Evolutionary conservation across 2,329 filamentous ascomycete genomes (phyloP), one percentile per base, ranked within the genome.

Genomic region (Aureobasidium sp.): DNA sequence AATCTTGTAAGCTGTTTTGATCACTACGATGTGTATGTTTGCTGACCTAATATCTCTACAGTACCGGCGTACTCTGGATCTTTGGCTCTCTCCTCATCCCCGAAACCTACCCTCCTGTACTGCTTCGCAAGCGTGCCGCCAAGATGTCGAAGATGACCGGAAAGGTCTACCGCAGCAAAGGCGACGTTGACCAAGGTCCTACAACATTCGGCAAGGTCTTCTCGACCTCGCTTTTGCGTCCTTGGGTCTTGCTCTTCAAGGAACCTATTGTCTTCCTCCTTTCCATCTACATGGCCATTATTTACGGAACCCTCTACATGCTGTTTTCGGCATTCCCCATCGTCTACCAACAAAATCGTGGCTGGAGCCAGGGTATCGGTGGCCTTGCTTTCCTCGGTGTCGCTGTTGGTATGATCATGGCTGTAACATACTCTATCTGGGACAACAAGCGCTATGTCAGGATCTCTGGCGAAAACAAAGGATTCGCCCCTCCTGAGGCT

Each of bases 351-450:
- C 60, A 76, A 56, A 61, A 71, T 34, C 77, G 81, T 45, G 78
- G 78, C 38, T 86, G 81, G 80, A 75, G 71, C 12, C 64, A 74
- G 25, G 80, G 80, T 29, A 71, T 83, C 27, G 78, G 80, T 32
- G 81, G 83, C 17, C 72, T 86, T 0, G 74, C 85, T 1, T 87
- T 88, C 66, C 64, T 88, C 21, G 85, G 85, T 35, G 79, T 88
- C 7, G 77, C 80, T 7, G 77, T 86, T 24, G 85, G 86, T 52
- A 85, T 87, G 74, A 60, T 83, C 3, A 49, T 71, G 6, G 80
- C 80, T 1, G 75, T 86, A 2, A 60, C 64, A 2, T 83, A 81
- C 62, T 74, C 75, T 59, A 68, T 76, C 37, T 74, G 67, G 56
- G 65, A 67, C 58, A 83, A 84, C 66, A 73, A 70, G 53, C 71